A percentile compares a stretch with the other conserved stretches of the same genome.
phyloP scores from a whole-genome alignment of 495 filamentous ascomycete species.

The Cairneyella variabilis region DNA sequence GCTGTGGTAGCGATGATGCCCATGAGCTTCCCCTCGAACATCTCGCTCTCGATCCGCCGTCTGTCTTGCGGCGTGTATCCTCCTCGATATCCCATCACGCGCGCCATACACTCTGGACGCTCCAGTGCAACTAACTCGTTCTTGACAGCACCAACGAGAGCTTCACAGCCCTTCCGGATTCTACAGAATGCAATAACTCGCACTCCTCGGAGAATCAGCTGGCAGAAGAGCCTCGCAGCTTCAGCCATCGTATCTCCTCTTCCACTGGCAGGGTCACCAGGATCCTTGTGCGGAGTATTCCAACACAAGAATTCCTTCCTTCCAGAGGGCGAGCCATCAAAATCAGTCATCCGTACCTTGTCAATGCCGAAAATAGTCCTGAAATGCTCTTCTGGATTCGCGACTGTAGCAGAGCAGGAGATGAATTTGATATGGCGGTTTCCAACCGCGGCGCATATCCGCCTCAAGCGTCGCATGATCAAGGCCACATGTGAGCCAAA shows the following conservation, averaged over 20 bases:
- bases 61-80: conserved; percentile 96
- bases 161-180: conserved; percentile 83
- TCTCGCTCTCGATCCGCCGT: conserved; percentile 84
- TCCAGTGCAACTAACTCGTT: conserved; percentile 70
- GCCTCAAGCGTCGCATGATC: conserved; percentile 85
- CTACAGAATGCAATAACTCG: conserved; percentile 93
- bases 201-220: conserved; percentile 83
- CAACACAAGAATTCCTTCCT: conserved; percentile 96
- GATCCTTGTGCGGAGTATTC: conserved; percentile 96
- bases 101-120: conserved; percentile 64
- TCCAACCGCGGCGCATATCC: conserved; percentile 88
- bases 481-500: conserved; percentile 93
- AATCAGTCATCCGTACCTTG: conserved; percentile 75
- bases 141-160: conserved; percentile 74
- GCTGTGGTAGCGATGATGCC: conserved; percentile 94
- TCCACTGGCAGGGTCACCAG: conserved; percentile 78
- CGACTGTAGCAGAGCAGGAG: conserved; percentile 95
- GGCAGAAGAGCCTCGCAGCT: conserved; percentile 83
- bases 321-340: conserved; percentile 90
- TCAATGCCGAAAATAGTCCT: conserved; percentile 84
- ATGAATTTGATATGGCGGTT: conserved; percentile 89
- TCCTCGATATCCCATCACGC: conserved; percentile 94
- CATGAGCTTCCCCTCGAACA: conserved; percentile 93
- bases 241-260: conserved; percentile 79
- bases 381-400: conserved; percentile 92